Evolutionary conservation across 352 stramenopile species (phyloP).

Genomic region (Globisporangium mamillatum): DNA sequence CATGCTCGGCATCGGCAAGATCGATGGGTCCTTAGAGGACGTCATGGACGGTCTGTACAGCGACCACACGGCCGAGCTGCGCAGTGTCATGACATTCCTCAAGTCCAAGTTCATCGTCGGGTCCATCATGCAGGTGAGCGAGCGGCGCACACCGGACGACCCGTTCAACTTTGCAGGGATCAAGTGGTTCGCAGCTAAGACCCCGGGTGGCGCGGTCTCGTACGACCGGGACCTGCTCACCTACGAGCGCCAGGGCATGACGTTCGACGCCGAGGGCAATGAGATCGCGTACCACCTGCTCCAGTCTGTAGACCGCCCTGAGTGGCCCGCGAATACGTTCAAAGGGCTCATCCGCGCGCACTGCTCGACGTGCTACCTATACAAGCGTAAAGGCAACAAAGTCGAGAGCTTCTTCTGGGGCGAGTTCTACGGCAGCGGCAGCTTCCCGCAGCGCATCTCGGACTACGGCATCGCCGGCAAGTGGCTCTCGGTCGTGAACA

Average conservation of each 20-base stretch:
- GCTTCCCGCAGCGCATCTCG: conserved; percentile 26
- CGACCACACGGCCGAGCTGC: conserved; percentile 39
- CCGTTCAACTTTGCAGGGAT: conserved; percentile 42
- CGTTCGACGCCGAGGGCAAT: conserved; percentile 28
- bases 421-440: conserved; percentile 29
- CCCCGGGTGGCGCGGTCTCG: conserved; percentile 24
- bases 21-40: conserved; percentile 40
- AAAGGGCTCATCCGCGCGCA: conserved; percentile 29
- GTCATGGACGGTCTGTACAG: conserved; percentile 45
- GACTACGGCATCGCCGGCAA: conserved; percentile 32
- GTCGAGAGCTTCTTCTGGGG: conserved; percentile 37
- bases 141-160: conserved; percentile 26
- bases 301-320: conserved; percentile 36
- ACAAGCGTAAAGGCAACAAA: conserved; percentile 13
- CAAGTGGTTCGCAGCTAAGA: conserved; percentile 37
- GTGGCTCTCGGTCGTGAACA: conserved; percentile 34
- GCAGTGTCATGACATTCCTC: conserved; percentile 35
- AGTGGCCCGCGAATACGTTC: conserved; percentile 25
- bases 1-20: conserved; percentile 29
- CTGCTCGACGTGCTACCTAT: conserved; percentile 34
- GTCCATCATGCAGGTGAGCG: conserved; percentile 32
- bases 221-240: conserved; percentile 45
- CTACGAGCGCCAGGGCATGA: conserved; percentile 46
- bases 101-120: conserved; percentile 30
- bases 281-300: conserved; percentile 45